A percentile compares a stretch with the other conserved stretches of the same genome.
phyloP scores from a whole-genome alignment of 208 protist species.

The Leishmania arabica region DNA sequence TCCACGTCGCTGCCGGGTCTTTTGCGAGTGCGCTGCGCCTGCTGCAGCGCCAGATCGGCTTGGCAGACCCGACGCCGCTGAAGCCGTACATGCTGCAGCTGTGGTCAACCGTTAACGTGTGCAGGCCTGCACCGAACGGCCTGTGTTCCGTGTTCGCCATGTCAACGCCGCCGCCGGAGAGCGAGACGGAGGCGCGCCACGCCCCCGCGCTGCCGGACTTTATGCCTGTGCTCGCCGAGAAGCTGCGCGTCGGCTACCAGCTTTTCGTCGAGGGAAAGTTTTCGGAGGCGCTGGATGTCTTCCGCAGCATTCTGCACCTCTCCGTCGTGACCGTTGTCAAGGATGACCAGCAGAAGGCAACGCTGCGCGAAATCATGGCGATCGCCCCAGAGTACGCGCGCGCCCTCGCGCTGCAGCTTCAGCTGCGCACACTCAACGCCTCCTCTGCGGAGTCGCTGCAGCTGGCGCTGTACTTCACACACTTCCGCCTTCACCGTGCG shows the following conservation, averaged over 20 bases:
- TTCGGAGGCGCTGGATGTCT: slow-evolving; percentile 76
- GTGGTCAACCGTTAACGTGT: slow-evolving; percentile 72
- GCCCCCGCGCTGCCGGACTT: slow-evolving; percentile 58
- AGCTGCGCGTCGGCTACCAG: slow-evolving; percentile 78
- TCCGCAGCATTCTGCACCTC: slow-evolving; percentile 83
- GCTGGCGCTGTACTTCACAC: slow-evolving; percentile 98
- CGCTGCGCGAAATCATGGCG: slow-evolving; percentile 60
- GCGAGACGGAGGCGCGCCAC: slow-evolving; percentile 39
- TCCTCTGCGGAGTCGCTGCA: slow-evolving; percentile 68
- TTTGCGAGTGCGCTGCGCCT: slow-evolving; percentile 94
- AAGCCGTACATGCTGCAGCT: slow-evolving; percentile 88
- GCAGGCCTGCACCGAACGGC: slow-evolving; percentile 40
- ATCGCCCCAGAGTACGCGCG: slow-evolving; percentile 71
- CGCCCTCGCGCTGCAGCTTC: slow-evolving; percentile 80
- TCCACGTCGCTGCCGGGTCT: slow-evolving; percentile 95
- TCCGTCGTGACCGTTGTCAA: slow-evolving; percentile 83
- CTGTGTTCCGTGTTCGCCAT: slow-evolving; percentile 51
- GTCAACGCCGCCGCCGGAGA: slow-evolving; percentile 36
- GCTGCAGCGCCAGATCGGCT: slow-evolving; percentile 89
- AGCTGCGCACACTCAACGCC: slow-evolving; percentile 59
- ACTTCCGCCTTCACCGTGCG: slow-evolving; percentile 94
- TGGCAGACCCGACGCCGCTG: slow-evolving; percentile 91
- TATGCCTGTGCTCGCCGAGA: slow-evolving; percentile 70
- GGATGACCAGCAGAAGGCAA: slow-evolving; percentile 51
- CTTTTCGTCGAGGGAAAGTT: slow-evolving; percentile 93